phyloP scores from a whole-genome alignment of 2,329 filamentous ascomycete species.

The Colletotrichum australisinense region DNA sequence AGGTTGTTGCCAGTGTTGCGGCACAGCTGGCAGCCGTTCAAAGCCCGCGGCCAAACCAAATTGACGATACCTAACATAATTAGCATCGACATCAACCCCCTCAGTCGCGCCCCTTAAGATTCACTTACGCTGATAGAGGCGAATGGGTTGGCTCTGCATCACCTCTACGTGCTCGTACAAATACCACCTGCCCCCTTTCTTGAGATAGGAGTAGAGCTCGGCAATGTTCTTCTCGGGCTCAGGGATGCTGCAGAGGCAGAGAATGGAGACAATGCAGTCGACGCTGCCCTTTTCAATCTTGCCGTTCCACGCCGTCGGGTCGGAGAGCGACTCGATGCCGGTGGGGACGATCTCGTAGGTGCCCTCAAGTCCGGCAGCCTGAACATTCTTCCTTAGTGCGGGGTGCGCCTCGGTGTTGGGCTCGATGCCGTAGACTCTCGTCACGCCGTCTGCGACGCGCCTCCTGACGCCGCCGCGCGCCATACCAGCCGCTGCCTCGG shows the following conservation, averaged over 20 bases:
- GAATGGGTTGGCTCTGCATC: conserved; percentile 51
- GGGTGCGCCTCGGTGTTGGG: conserved; percentile 67
- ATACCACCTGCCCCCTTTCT: conserved; percentile 72
- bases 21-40: conserved; percentile 64
- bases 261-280: conserved; percentile 69
- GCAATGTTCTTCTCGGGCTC: conserved; percentile 66
- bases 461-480: background rate
- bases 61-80: conserved; percentile 57
- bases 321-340: conserved; percentile 68
- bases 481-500: conserved; percentile 19
- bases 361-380: conserved; percentile 63
- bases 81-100: background rate
- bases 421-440: conserved; percentile 71
- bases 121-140: conserved; percentile 62
- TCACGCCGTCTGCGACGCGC: conserved; percentile 27
- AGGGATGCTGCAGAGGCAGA: conserved; percentile 74
- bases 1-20: conserved; percentile 60
- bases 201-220: conserved; percentile 67
- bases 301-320: conserved; percentile 54
- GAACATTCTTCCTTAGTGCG: conserved; percentile 58
- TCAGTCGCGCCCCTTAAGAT: background rate
- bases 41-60: conserved; percentile 61
- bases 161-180: conserved; percentile 70
- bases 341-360: conserved; percentile 72
- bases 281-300: conserved; percentile 62